Percentiles rank a stretch among this genome's conserved stretches.
These are phyloP conservation scores for Phoma sp. DNA, from an alignment of 2,329 filamentous ascomycete genomes.

Conservation along the genomic window DNA sequence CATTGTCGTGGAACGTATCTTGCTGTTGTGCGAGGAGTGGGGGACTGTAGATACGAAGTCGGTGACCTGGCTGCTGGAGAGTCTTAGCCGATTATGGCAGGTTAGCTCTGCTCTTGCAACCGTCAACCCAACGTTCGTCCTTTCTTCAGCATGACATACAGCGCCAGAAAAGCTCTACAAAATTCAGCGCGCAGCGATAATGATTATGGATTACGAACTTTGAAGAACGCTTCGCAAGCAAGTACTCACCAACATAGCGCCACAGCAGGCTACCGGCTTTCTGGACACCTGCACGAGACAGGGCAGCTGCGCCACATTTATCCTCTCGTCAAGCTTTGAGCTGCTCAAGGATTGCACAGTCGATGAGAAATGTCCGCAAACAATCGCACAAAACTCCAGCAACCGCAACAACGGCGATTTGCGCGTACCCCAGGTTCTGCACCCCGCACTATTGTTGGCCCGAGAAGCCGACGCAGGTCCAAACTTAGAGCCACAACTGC, in stretches of 20 bases:
- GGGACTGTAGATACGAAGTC: slow-evolving; percentile 1
- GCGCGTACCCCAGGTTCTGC: slow-evolving; percentile 18
- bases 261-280: background rate
- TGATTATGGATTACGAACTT: too few relatives aligned
- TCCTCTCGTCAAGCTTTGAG: background rate
- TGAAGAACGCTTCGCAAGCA: background rate
- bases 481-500: background rate
- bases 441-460: slow-evolving; percentile 20
- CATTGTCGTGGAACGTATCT: background rate
- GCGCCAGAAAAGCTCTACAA: too few relatives aligned
- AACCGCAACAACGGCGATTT: background rate
- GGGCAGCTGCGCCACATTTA: background rate
- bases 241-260: background rate
- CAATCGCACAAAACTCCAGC: too few relatives aligned
- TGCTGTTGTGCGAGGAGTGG: background rate
- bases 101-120: background rate
- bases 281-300: too few relatives aligned
- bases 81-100: background rate
- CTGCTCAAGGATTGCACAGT: background rate
- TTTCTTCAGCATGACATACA: too few relatives aligned
- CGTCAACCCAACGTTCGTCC: too few relatives aligned
- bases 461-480: slow-evolving; percentile 25
- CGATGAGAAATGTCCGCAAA: background rate
- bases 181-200: too few relatives aligned
- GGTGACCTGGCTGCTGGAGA: background rate